Evolutionary conservation across 1,139 yeast species (phyloP), one percentile per base, ranked within the genome.

Genomic region (Pichia sp.): DNA sequence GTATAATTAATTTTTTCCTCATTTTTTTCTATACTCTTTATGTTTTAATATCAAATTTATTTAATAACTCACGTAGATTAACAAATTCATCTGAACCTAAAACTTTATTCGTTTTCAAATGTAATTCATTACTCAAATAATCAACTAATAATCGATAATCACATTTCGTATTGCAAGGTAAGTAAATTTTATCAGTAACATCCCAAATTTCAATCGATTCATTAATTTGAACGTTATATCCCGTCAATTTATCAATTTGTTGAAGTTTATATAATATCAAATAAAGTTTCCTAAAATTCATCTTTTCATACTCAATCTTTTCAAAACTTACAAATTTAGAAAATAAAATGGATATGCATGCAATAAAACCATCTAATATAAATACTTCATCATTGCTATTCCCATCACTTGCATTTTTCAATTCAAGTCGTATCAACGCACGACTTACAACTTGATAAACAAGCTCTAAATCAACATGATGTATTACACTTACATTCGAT

Each of bases 291-390:
- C 43, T 35, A 10, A 46, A 41, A 28, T 42, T 46, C 10, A 46
- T 27, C 5, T 22, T 18, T 4, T 20, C 28, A 18, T 30, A 39
- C 8, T 27, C 33, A 27, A 41, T 40, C 19, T 22, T 20, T 20
- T 42, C 10, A 3, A 14, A 16, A 14, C 24, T 33, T 1, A 47
- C 27, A 24, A 42, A 42, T 6, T 29, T 22, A 2, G 47, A 42
- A 36, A 37, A 47, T 5, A 38, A n/a, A 19, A 34, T 30, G 3
- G 45, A 37, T 4, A 47, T 15, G 2, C 25, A 18, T 8, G 40
- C 10, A 18, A 47, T 25, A 10, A 47, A 27, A 7, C 50, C 50
- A 31, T 45, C 40, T 15, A 10, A 42, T 31, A 24, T 43, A 20
- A 18, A 15, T 8, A 11, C 15, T 15, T 22, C n/a, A 3, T 37